Evolutionary conservation across 1,284 basidiomycete species (phyloP), one percentile per base, ranked within the genome.

Genomic region (Volvariella surrecta): DNA sequence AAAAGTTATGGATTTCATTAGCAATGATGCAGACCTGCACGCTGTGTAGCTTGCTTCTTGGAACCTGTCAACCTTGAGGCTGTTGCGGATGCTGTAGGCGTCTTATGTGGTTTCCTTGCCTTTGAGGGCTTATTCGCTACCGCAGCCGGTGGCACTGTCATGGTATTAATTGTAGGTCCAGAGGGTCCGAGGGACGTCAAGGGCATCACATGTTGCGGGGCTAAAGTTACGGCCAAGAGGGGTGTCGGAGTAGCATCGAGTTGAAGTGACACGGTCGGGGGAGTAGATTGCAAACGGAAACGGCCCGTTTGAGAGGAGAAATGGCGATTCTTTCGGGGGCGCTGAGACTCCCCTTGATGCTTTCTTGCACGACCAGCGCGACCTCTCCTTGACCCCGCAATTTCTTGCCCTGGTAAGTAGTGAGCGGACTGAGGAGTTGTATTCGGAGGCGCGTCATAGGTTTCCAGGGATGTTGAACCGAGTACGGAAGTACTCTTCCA

Each of bases 401-500:
- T 52, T 45, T 40, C 66, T 50, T 78, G 75, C 4, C 76, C 76
- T 16, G 75, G 76, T 32, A 78, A 64, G 53, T 71, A 79, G 32
- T 54, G 43, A 1, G 44, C 52, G 24, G 38, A 50, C n/a, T 54
- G 45, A 3, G 45, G 49, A 17, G 55, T 43, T 17, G 40, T 21
- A 11, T 22, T 22, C 42, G 61, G 46, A 3, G 11, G 48, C 7
- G 68, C 70, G 48, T 74, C 62, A 49, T 77, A 79, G 28, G 72
- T 76, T 42, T 50, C 64, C 24, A 62, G 49, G 44, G 47, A 54
- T 60, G 51, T 37, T 35, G 56, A 37, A 43, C 50, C 45, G 20
- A 52, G 32, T 17, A 47, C 46, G 32, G 50, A 38, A 39, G 61
- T 50, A 32, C 48, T 48, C 42, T 50, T 45, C 51, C 58, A 62